These are phyloP conservation scores for Candida argentea DNA, from an alignment of 805 yeast genomes.

Conservation along the genomic window DNA sequence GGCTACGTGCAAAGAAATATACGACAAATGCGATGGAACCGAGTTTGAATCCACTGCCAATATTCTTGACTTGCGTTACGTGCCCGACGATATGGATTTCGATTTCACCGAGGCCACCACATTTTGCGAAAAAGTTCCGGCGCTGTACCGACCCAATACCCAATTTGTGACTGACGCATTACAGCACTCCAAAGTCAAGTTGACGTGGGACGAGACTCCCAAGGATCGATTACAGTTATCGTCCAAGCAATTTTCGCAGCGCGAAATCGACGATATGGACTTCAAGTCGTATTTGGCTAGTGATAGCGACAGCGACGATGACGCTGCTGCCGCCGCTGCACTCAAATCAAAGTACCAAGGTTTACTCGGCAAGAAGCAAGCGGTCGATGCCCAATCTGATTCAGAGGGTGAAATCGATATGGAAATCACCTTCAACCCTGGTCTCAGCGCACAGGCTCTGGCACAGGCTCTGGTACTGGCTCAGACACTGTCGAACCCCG, in stretches of 20 bases:
- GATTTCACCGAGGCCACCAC: constrained; percentile 67
- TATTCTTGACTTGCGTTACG: constrained; percentile 81
- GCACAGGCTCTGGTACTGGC: constrained; percentile 5
- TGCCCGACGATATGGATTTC: constrained; percentile 89
- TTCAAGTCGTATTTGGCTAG: constrained; percentile 86
- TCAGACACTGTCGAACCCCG: constrained; percentile 13
- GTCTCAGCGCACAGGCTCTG: constrained; percentile 37
- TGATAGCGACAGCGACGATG: constrained; percentile 51
- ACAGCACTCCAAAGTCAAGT: constrained; percentile 90
- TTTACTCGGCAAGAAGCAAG: constrained; percentile 33
- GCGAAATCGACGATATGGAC: constrained; percentile 85
- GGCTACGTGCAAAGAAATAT: constrained; percentile 62
- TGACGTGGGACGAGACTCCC: constrained; percentile 99
- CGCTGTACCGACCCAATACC: constrained; percentile 63
- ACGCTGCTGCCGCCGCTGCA: constrained; percentile 20
- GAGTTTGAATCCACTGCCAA: constrained; percentile 96
- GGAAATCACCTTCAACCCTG: constrained; percentile 95
- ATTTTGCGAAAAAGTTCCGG: constrained; percentile 59
- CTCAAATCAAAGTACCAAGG: constrained; percentile 52
- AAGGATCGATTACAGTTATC: constrained; percentile 72
- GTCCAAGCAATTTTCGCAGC: constrained; percentile 72
- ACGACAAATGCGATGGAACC: constrained; percentile 85
- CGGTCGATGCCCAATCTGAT: constrained; percentile 19
- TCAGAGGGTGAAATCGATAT: constrained; percentile 69
- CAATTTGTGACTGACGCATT: constrained; percentile 88